Evolutionary conservation across 257 asterid genomes (phyloP), one percentile per base, ranked within the genome.

Genomic region (Nemophila menziesii): DNA sequence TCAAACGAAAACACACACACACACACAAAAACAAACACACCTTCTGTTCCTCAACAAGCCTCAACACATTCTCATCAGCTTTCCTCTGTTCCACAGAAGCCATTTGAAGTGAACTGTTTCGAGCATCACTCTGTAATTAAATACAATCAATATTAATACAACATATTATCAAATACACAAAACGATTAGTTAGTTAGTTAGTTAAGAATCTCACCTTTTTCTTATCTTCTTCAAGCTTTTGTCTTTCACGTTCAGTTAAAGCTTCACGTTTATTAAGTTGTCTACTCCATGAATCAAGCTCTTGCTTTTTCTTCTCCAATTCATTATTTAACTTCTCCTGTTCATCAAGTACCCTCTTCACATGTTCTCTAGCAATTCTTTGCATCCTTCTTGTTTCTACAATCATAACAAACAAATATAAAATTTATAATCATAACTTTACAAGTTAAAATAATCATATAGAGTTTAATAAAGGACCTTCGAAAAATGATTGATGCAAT

Each of bases 41-140:
- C 66, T 80, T 78, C 45, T 87, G 95, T 55, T 73, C 95, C 67
- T 87, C 97, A 38, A 78, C 80, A 19, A 83, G 78, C 56, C 93
- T 67, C 46, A 75, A 48, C 60, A 83, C 92, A 67, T 79, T 79
- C 53, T 70, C 85, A 34, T 82, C 94, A 21, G 82, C 74, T 68
- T 71, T 80, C 36, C 55, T 75, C 61, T 83, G 93, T 71, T 87
- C 93, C 63, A 26, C 87, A 5, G 83, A 83, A 19, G 97, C 92
- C 93, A 75, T 38, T 69, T 69, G 67, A 53, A 83, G 92, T 0
- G 73, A 74, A 61, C 40, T 77, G 63, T 73, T 78, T 57, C 92
- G 73, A 71, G 46, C 22, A 44, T 82, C 81, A 65, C 78, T 87
- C 97, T 83, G 70, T 41, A 46, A 40, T n/a, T n/a, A n/a, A 26